phyloP scores from a whole-genome alignment of 495 filamentous ascomycete species.

The Parathielavia appendiculata region DNA sequence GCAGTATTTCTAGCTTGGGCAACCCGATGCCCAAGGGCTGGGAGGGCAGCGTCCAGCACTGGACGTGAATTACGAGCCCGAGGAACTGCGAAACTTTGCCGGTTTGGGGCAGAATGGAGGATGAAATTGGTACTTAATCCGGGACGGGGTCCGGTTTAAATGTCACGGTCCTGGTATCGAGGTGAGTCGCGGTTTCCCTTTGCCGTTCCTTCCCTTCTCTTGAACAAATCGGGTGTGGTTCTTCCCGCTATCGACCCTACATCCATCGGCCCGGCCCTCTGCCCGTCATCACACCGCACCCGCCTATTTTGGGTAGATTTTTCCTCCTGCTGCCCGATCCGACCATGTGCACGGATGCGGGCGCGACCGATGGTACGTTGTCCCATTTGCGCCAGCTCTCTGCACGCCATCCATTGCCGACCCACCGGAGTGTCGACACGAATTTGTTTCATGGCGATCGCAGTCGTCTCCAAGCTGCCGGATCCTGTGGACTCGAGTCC shows the following conservation, averaged over 20 bases:
- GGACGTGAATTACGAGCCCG: too few relatives aligned
- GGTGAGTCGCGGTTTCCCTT: background rate
- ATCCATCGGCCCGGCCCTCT: background rate
- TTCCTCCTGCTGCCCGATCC: slow-evolving; percentile 1
- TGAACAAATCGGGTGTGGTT: too few relatives aligned
- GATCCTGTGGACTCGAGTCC: background rate
- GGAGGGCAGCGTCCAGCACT: background rate
- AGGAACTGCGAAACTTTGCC: too few relatives aligned
- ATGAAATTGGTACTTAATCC: background rate
- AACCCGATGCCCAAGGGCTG: too few relatives aligned
- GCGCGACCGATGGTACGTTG: background rate
- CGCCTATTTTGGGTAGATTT: background rate
- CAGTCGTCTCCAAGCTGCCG: background rate
- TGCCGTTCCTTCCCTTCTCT: background rate
- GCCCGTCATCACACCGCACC: background rate
- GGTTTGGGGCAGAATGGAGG: too few relatives aligned
- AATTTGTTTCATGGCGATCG: too few relatives aligned
- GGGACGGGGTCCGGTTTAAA: background rate
- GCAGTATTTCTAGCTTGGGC: too few relatives aligned
- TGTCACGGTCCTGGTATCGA: background rate
- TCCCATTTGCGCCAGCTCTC: background rate
- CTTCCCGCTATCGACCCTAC: background rate
- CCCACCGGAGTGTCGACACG: background rate
- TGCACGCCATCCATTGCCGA: background rate
- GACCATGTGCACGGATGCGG: background rate